Percentiles rank a stretch among this genome's conserved stretches.
These are phyloP conservation scores for Cyberlindnera mississippiensis DNA, from an alignment of 805 yeast species.

Conservation along the genomic window DNA sequence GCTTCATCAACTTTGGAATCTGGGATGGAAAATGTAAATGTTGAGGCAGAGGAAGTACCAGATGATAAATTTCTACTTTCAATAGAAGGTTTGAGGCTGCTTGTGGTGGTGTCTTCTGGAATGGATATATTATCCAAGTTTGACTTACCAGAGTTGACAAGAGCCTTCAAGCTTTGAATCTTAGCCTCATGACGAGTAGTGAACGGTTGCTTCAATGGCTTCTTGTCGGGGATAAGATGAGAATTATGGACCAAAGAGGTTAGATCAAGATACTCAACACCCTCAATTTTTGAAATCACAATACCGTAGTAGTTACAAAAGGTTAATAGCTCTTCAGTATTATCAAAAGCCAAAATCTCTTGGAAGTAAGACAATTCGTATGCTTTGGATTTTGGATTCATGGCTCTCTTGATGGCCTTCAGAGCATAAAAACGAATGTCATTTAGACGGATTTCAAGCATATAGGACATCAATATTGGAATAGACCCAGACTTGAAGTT, in stretches of 20 bases:
- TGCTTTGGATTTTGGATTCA: slow-evolving; percentile 69
- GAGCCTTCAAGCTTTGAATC: slow-evolving; percentile 28
- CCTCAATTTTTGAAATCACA: slow-evolving; percentile 34
- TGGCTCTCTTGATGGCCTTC: slow-evolving; percentile 57
- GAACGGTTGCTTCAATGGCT: slow-evolving; percentile 45
- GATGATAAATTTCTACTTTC: not conserved
- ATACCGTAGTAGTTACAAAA: slow-evolving; percentile 67
- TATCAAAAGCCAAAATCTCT: slow-evolving; percentile 62
- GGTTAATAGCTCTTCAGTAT: slow-evolving; percentile 43
- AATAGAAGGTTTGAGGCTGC: not conserved
- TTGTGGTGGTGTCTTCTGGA: not conserved
- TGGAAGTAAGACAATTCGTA: slow-evolving; percentile 47
- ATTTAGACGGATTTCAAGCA: slow-evolving; percentile 76
- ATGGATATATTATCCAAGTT: slow-evolving; percentile 5
- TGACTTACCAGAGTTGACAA: slow-evolving; percentile 29
- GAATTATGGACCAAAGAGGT: slow-evolving; percentile 37
- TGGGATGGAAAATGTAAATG: slow-evolving; percentile 3
- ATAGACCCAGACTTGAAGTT: slow-evolving; percentile 44
- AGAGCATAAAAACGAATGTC: slow-evolving; percentile 74
- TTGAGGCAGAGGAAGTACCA: not conserved
- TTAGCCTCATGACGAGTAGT: slow-evolving; percentile 40
- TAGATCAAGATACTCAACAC: slow-evolving; percentile 38
- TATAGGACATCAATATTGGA: slow-evolving; percentile 68
- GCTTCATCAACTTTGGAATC: not conserved
- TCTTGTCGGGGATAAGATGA: slow-evolving; percentile 33